phyloP scores from a whole-genome alignment of 306 rosid species.

The Lathyrus aphaca region DNA sequence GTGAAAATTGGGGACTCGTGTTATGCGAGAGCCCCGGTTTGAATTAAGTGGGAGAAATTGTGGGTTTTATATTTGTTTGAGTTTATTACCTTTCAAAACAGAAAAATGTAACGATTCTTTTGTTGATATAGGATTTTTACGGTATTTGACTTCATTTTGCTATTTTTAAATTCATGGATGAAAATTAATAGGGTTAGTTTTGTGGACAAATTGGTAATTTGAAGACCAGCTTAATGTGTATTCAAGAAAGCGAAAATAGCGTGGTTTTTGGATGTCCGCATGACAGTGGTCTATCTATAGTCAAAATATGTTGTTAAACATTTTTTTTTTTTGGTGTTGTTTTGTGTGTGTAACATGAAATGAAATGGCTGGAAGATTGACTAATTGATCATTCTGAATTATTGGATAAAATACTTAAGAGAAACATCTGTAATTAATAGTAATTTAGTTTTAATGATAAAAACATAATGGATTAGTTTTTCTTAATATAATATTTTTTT shows the following conservation, averaged over 20 bases:
- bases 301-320: conserved; percentile 1
- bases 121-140: neutral
- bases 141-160: conserved; percentile 12
- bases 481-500: too few species aligned
- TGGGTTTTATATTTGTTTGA: conserved; percentile 21
- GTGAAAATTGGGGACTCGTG: conserved; percentile 7
- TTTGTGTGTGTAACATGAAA: neutral
- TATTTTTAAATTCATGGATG: conserved; percentile 11
- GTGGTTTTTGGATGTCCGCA: conserved; percentile 38
- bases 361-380: neutral
- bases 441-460: too few species aligned
- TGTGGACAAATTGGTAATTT: neutral
- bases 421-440: too few species aligned
- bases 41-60: conserved; percentile 4
- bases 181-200: neutral
- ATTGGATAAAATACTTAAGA: neutral
- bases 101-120: neutral
- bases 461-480: too few species aligned
- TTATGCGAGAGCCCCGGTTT: conserved; percentile 39
- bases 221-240: neutral
- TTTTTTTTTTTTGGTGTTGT: neutral
- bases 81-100: neutral
- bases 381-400: neutral
- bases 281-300: conserved; percentile 16
- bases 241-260: conserved; percentile 10